A percentile compares a stretch with the other conserved stretches of the same genome.
Conservation (phyloP, 768 basidiomycete species). For the Serendipita sp. region DNA sequence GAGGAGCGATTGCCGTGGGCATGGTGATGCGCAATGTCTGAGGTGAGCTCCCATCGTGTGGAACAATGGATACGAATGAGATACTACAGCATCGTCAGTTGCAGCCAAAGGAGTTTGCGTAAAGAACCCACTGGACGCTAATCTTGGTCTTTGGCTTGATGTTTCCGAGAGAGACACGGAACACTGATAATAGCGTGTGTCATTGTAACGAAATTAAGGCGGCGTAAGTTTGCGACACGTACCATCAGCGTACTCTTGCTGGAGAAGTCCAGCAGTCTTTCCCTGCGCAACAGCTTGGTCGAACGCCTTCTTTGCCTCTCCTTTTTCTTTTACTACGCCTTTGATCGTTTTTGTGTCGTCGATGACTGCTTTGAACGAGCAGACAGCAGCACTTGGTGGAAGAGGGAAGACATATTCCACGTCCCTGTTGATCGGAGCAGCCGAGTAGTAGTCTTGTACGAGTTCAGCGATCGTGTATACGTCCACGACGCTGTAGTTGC, state of each 20-base stretch:
- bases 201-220: not conserved
- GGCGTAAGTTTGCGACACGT: too few species aligned
- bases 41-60: not conserved
- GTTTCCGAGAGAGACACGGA: constrained; percentile 3
- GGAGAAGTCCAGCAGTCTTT: not conserved
- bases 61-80: constrained; percentile 4
- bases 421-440: too few species aligned
- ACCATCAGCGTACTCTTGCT: not conserved
- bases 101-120: too few species aligned
- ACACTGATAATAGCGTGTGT: too few species aligned
- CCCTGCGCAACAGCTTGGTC: not conserved
- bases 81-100: not conserved
- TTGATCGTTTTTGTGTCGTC: not conserved
- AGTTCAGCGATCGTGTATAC: not conserved
- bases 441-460: not conserved
- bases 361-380: constrained; percentile 1
- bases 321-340: constrained; percentile 5
- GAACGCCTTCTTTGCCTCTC: not conserved
- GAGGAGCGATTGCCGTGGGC: not conserved
- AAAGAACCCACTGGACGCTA: not conserved
- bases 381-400: constrained; percentile 2
- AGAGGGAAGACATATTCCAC: not conserved
- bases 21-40: not conserved
- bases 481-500: not conserved
- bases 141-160: not conserved